Percentiles rank a stretch among this genome's conserved stretches.
Evolutionary conservation across 1,139 yeast genomes (phyloP).

Genomic region (Kodamaea suecica): DNA sequence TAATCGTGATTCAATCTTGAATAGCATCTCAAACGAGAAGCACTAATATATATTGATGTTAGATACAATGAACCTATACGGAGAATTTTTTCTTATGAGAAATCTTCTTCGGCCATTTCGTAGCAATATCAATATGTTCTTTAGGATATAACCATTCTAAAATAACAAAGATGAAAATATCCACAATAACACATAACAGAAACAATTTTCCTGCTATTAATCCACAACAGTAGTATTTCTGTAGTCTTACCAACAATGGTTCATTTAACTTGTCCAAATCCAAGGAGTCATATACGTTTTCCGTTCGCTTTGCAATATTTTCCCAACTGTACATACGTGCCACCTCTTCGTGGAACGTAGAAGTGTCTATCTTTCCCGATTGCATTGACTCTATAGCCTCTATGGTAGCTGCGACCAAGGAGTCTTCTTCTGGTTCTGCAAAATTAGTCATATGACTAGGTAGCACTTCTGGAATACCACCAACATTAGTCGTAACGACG

Average conservation of each 20-base stretch:
- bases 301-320: constrained; percentile 84
- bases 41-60: not conserved
- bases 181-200: constrained; percentile 76
- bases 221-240: constrained; percentile 71
- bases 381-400: constrained; percentile 60
- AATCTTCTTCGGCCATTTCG: constrained; percentile 66
- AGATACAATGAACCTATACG: not conserved
- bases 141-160: constrained; percentile 74
- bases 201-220: constrained; percentile 81
- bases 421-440: constrained; percentile 80
- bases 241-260: constrained; percentile 48
- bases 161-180: constrained; percentile 58
- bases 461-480: constrained; percentile 95
- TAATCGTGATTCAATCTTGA: constrained; percentile 3
- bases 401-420: constrained; percentile 66
- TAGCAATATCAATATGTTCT: constrained; percentile 62
- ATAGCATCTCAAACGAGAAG: constrained; percentile 2
- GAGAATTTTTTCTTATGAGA: not conserved
- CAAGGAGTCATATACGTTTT: constrained; percentile 67
- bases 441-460: constrained; percentile 93
- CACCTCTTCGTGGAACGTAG: constrained; percentile 74
- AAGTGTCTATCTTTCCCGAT: constrained; percentile 62
- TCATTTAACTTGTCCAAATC: constrained; percentile 42
- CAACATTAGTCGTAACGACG: constrained; percentile 94
- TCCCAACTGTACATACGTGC: constrained; percentile 89